phyloP scores from a whole-genome alignment of 768 basidiomycete species.

The Mycena chlorophos region DNA sequence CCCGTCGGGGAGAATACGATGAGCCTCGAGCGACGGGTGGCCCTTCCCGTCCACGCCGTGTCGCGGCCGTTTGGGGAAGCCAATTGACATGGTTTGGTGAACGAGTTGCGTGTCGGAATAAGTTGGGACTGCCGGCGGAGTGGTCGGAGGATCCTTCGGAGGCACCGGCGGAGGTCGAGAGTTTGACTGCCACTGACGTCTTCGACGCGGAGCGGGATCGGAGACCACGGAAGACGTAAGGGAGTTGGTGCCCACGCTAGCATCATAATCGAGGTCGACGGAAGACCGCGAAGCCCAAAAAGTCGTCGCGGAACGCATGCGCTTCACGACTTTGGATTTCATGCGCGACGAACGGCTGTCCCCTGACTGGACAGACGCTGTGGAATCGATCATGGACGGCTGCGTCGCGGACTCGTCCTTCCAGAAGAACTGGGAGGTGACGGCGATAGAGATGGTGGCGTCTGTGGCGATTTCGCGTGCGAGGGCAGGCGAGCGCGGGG shows the following conservation, averaged over 20 bases:
- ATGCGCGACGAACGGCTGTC: slow-evolving; percentile 5
- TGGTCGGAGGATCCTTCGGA: background rate
- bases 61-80: slow-evolving; percentile 49
- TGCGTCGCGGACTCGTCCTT: slow-evolving; percentile 23
- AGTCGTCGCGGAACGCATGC: slow-evolving; percentile 7
- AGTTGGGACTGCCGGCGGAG: background rate
- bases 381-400: slow-evolving; percentile 19
- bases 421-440: slow-evolving; percentile 40
- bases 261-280: background rate
- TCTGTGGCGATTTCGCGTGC: slow-evolving; percentile 47
- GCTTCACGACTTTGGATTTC: background rate
- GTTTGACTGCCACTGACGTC: too few relatives aligned
- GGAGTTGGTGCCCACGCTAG: background rate
- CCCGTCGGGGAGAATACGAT: slow-evolving; percentile 41
- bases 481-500: slow-evolving; percentile 35
- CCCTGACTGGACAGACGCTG: background rate
- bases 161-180: background rate
- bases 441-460: slow-evolving; percentile 44
- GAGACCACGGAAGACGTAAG: background rate
- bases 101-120: slow-evolving; percentile 25
- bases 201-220: background rate
- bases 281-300: slow-evolving; percentile 5
- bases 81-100: slow-evolving; percentile 41
- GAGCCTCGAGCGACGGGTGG: slow-evolving; percentile 29
- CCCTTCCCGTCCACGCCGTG: slow-evolving; percentile 23